Evolutionary conservation across 805 yeast species (phyloP).

Genomic region (Zygosaccharomyces rouxii): DNA sequence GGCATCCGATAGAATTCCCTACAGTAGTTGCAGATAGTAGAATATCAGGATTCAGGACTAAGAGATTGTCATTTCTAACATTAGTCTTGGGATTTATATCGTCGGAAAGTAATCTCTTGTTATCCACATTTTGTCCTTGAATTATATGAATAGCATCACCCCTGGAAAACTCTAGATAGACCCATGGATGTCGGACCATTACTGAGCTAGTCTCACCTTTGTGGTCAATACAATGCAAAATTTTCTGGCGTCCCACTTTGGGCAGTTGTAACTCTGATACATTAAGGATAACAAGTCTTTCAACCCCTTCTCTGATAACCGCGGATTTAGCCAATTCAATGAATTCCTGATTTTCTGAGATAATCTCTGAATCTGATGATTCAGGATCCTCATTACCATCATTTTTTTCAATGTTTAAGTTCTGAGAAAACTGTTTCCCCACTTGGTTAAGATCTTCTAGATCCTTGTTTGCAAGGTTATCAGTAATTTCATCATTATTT

Average conservation of each 20-base stretch:
- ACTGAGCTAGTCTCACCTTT: slow-evolving; percentile 38
- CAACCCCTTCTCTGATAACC: slow-evolving; percentile 42
- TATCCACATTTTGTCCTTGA: slow-evolving; percentile 35
- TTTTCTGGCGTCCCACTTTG: slow-evolving; percentile 42
- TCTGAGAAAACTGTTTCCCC: slow-evolving; percentile 14
- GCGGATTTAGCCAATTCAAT: slow-evolving; percentile 39
- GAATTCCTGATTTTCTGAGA: slow-evolving; percentile 4
- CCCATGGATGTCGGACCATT: slow-evolving; percentile 60
- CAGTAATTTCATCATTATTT: not conserved
- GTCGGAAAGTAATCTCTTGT: slow-evolving; percentile 30
- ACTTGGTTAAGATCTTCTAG: slow-evolving; percentile 6
- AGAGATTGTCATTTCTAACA: slow-evolving; percentile 46
- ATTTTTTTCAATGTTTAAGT: slow-evolving; percentile 3
- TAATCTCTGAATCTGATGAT: not conserved
- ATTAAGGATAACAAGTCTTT: slow-evolving; percentile 28
- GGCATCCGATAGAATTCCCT: slow-evolving; percentile 70
- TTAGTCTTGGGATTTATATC: slow-evolving; percentile 28
- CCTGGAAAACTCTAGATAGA: slow-evolving; percentile 42
- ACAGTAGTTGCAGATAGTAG: slow-evolving; percentile 77
- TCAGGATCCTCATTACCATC: not conserved
- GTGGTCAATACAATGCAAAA: slow-evolving; percentile 48
- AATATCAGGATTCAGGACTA: slow-evolving; percentile 80
- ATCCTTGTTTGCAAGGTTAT: slow-evolving; percentile 1
- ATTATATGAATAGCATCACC: slow-evolving; percentile 63
- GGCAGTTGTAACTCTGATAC: slow-evolving; percentile 19